Evolutionary conservation across 2,329 filamentous ascomycete species (phyloP), one percentile per base, ranked within the genome.

Genomic region (Esteya vermicola): DNA sequence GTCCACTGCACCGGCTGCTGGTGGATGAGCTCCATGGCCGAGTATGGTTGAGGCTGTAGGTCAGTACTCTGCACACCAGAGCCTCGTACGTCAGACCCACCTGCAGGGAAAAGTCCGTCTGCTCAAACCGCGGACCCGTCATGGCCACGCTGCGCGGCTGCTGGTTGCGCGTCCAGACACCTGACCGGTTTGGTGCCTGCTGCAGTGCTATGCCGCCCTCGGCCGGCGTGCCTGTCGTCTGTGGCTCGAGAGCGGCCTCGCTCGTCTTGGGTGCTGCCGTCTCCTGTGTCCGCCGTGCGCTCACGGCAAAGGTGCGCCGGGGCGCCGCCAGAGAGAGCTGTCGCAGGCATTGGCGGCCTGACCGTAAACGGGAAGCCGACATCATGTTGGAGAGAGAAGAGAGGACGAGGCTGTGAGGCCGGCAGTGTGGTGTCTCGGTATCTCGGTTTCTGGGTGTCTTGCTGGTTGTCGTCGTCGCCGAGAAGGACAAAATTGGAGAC

Each of bases 11-110:
- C 91, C 18, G 88, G 89, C 62, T 95, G 82, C 68, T 88, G 80
- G 71, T 98, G 91, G 55, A 96, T 88, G 59, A 98, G 75, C 51
- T 93, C 85, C 55, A 98, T 98, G 46, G 91, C 91, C 25, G 91
- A 81, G 55, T 78, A 71, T 23, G 91, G 82, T 65, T 81, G 82
- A 48, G 91, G 91, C 91, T 96, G 56, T 46, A 44, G 39, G 47
- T 64, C 49, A 63, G 55, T 41, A 45, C 22, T 13, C 21, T n/a
- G 9, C 21, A 36, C n/a, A n/a, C n/a, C n/a, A n/a, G n/a, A n/a
- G n/a, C n/a, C n/a, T n/a, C n/a, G n/a, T n/a, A n/a, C n/a, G n/a
- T 33, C 43, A 32, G 39, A 32, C 38, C 16, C 68, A 95, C 89
- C 83, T 98, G 91, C 50, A 81, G 65, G 52, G 80, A 76, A 64